Evolutionary conservation across 2,329 filamentous ascomycete genomes (phyloP), one percentile per base, ranked within the genome.

Genomic region (Clonostachys chloroleuca): DNA sequence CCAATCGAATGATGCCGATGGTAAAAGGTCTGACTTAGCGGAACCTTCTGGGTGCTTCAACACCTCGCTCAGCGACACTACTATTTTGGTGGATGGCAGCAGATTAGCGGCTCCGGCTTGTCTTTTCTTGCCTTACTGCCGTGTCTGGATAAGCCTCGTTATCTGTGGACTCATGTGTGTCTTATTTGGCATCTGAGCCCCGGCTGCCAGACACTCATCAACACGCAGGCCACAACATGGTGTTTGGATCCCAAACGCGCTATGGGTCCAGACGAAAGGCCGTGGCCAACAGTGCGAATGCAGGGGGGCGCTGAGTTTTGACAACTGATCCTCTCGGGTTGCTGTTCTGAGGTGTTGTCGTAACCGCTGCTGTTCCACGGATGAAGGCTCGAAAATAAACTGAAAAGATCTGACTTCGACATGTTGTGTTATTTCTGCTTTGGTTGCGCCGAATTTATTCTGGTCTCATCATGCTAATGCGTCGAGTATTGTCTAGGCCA

Each of bases 331-430:
- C 10, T 39, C 36, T 39, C 41, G 18, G 17, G 34, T 35, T 41
- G 10, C 7, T 24, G 40, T 30, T 34, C 20, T 16, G 17, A 40
- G 33, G 20, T 18, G 36, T 18, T 40, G 33, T 65, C 60, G 63
- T 71, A 80, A 65, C 78, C 77, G 75, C 62, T 69, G 74, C 57
- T 63, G 70, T 69, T 63, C 60, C 64, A 61, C 67, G 70, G 52
- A 63, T 80, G 73, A 80, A 64, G 77, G 70, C 63, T 59, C 59
- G 57, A 65, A 65, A 61, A 76, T 30, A 10, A 80, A 86, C 82
- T 87, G 82, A 86, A 87, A 87, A 88, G 83, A 87, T 78, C 84
- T 87, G 84, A 88, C 40, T 24, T 17, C 17, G 40, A 42, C 41
- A 42, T 41, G 40, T 50, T 33, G 9, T 40, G 34, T 36, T 43